Conservation (phyloP, 225 moss, liverwort and hornwort genomes). For the Bryoerythrophyllum caledonicum region DNA sequence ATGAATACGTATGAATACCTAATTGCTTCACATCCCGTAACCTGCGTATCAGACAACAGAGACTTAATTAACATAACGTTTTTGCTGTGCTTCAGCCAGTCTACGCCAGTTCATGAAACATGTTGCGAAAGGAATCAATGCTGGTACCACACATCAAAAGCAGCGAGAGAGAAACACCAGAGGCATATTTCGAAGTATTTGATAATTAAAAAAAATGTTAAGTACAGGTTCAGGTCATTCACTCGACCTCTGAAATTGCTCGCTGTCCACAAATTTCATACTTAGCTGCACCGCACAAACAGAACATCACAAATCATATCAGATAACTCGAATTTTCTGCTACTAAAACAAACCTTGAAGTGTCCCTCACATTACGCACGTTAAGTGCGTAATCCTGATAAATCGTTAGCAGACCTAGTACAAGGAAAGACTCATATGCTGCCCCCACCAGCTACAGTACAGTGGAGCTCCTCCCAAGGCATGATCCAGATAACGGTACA, state of each 20-base stretch:
- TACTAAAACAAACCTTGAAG: no score
- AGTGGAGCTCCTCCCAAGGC: conserved; percentile 18
- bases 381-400: no score
- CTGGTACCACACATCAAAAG: background rate
- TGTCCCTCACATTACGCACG: no score
- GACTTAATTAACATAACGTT: no score
- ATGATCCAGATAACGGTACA: background rate
- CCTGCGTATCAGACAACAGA: conserved; percentile 51
- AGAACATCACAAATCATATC: background rate
- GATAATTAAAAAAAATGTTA: background rate
- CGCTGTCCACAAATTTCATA: conserved; percentile 79
- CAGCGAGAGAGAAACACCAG: background rate
- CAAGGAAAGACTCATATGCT: background rate
- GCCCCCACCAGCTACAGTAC: background rate
- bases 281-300: conserved; percentile 48
- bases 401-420: no score
- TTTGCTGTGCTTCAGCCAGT: conserved; percentile 9
- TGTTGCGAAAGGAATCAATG: background rate
- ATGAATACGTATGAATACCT: conserved; percentile 53
- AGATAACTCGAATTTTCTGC: no score
- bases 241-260: conserved; percentile 94
- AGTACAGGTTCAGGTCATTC: conserved; percentile 10
- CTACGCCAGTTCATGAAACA: background rate
- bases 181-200: background rate
- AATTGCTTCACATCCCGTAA: conserved; percentile 87